These are phyloP conservation scores for Wallacemonas collosoma DNA, from an alignment of 208 protist species.

Conservation along the genomic window DNA sequence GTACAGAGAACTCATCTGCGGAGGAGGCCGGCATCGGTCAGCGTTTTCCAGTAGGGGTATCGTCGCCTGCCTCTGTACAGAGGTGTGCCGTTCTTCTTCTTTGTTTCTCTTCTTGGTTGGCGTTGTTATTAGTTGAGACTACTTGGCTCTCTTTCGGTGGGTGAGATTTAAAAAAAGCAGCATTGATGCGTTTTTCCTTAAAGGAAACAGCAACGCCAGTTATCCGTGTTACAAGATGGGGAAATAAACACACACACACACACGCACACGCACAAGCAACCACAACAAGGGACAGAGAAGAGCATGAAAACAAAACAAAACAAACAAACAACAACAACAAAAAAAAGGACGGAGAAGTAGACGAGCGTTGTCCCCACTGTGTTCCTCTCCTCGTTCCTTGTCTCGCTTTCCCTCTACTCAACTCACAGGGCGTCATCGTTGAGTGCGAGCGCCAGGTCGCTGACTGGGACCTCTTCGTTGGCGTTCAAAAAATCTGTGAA, in stretches of 20 bases:
- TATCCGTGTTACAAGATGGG: conserved; percentile 13
- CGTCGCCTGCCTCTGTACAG: too few species aligned
- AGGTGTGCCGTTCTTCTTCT: too few species aligned
- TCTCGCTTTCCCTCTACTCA: background rate
- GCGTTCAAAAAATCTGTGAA: conserved; percentile 46
- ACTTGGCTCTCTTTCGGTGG: too few species aligned
- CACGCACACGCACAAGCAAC: too few species aligned
- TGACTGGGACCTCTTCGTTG: conserved; percentile 28
- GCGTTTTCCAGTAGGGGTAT: too few species aligned
- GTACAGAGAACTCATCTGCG: too few species aligned
- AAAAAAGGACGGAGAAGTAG: conserved; percentile 14
- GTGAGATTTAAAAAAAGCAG: too few species aligned
- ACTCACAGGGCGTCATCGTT: background rate
- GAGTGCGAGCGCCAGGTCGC: conserved; percentile 15
- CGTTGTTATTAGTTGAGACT: too few species aligned
- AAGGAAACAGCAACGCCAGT: background rate
- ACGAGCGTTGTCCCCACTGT: background rate
- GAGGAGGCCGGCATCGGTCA: too few species aligned
- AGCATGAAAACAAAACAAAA: conserved; percentile 19
- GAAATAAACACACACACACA: background rate
- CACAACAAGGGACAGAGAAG: too few species aligned
- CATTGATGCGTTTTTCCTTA: background rate
- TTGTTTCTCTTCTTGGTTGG: too few species aligned
- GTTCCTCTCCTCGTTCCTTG: background rate
- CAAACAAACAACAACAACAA: conserved; percentile 20